Base-by-base conservation (phyloP, 441 rosid genomes). In the Populus hybrid region DNA sequence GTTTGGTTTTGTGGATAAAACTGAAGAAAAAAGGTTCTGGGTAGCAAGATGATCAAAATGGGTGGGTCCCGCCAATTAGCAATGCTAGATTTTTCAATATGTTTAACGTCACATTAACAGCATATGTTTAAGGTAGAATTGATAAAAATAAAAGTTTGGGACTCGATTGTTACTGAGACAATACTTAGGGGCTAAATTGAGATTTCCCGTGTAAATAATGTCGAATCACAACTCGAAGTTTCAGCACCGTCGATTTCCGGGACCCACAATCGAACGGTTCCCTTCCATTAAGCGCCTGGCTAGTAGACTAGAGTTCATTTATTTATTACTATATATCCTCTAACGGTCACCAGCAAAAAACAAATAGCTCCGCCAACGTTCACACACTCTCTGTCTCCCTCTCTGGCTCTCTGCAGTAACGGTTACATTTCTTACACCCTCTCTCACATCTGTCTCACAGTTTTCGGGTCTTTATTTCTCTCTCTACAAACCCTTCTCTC, bases 381-480 rank as follows among this genome's bases (percentile, higher is more conserved):
- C 77, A 36, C 74, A 64, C 69, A 8, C 67, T 29, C 70, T 16
- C 8, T 6, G 20, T 42, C 40, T 2, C 64, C 9, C 12, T 20
- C n/a, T 29, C 50, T 64, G 66, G 69, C 20, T 38, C 20, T 23
- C 1, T 7, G 28, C 61, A 40, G 73, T 72, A 75, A 88, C 90
- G 86, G 90, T 90, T 85, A 81, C 88, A 77, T 76, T 40, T n/a
- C 67, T 69, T 68, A 24, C 68, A 50, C 42, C 10, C 21, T 59
- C 74, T 73, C 76, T 12, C 28, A 69, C 70, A 69, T 71, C 73
- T 50, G n/a, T 29, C 40, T 28, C 80, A 71, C 56, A 20, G 16
- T 61, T 68, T 69, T 79, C 24, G 56, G 72, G 65, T 76, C 77
- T 74, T 70, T 61, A 64, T 28, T 24, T 80, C 68, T 63, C 53